Base-by-base conservation (phyloP, 345 rosid genomes). In the Lumnitzera littorea region DNA sequence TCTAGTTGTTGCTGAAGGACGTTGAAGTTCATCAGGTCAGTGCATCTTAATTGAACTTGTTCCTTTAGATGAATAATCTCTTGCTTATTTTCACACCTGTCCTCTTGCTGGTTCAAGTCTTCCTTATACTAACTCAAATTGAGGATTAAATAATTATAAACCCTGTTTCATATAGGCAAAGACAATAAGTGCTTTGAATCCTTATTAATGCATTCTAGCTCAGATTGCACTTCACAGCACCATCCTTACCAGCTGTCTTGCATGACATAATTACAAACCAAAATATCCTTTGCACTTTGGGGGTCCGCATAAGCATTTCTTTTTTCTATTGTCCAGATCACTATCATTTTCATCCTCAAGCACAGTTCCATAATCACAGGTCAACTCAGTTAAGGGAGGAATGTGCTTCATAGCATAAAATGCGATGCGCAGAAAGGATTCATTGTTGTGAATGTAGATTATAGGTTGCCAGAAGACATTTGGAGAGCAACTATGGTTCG, bases 401-500 rank as follows among this genome's bases (percentile, higher is more conserved):
- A 94, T 83, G 67, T 86, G 92, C 64, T 71, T 70, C 64, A 71
- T 66, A 0, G 97, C 90, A 65, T 74, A 83, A 77, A 94, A 88
- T 2, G 83, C 90, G 41, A 94, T 78, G 53, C 77, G 86, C 50
- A 87, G 56, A 24, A 59, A 69, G 16, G 74, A 68, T 60, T 78
- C 81, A 49, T 62, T 65, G 51, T 81, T 73, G 46, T 74, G 52
- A 56, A 78, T 78, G 63, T 56, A 72, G 43, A 73, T 61, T 57
- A 86, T 70, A 15, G 97, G 88, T 78, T 82, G 97, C 97, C 98
- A 92, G 68, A 87, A 71, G 27, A 86, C 84, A 67, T 84, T 89
- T 3, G 96, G 96, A 51, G 64, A 67, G 78, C 98, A 92, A 66
- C 97, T 84, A 51, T 92, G 96, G 64, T 92, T 92, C 95, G 89